phyloP scores from a whole-genome alignment of 345 rosid species.

The Litchi chinensis region DNA sequence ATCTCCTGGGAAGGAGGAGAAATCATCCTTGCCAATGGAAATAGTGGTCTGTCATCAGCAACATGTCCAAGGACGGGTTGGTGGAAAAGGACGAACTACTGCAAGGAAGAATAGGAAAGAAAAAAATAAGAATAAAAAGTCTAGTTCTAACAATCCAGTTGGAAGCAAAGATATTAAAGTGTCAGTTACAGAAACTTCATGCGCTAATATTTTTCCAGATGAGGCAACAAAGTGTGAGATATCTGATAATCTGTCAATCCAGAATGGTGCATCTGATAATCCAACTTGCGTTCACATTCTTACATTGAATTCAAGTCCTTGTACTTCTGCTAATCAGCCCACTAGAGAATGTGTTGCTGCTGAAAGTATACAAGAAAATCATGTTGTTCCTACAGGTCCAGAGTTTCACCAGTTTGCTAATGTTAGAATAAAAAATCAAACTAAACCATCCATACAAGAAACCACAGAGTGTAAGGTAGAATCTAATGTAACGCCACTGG shows the following conservation, averaged over 20 bases:
- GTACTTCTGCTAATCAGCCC: slow-evolving; percentile 42
- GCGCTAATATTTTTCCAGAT: slow-evolving; percentile 32
- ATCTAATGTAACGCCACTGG: slow-evolving; percentile 31
- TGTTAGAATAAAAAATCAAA: slow-evolving; percentile 27
- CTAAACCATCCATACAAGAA: slow-evolving; percentile 29
- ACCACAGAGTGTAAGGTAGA: slow-evolving; percentile 30
- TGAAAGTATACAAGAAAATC: slow-evolving; percentile 36
- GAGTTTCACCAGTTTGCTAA: slow-evolving; percentile 26
- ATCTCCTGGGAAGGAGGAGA: slow-evolving; percentile 38
- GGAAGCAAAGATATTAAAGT: slow-evolving; percentile 40
- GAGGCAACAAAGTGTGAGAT: slow-evolving; percentile 31
- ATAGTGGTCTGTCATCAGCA: slow-evolving; percentile 67
- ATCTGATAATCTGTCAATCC: slow-evolving; percentile 33
- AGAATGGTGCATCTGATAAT: slow-evolving; percentile 26
- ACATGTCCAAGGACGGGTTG: slow-evolving; percentile 47
- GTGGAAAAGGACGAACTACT: slow-evolving; percentile 50
- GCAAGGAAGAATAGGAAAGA: slow-evolving; percentile 66
- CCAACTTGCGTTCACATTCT: slow-evolving; percentile 16
- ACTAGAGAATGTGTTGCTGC: slow-evolving; percentile 32
- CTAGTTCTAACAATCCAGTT: slow-evolving; percentile 35
- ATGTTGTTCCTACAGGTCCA: slow-evolving; percentile 28
- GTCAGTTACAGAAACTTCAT: slow-evolving; percentile 34
- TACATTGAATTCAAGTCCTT: slow-evolving; percentile 28
- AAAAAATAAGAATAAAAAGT: slow-evolving; percentile 54
- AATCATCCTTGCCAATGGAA: slow-evolving; percentile 32